A percentile compares a stretch with the other conserved stretches of the same genome.
Conservation (phyloP, 148 eudicot species). For the Pouteria glomerata region DNA sequence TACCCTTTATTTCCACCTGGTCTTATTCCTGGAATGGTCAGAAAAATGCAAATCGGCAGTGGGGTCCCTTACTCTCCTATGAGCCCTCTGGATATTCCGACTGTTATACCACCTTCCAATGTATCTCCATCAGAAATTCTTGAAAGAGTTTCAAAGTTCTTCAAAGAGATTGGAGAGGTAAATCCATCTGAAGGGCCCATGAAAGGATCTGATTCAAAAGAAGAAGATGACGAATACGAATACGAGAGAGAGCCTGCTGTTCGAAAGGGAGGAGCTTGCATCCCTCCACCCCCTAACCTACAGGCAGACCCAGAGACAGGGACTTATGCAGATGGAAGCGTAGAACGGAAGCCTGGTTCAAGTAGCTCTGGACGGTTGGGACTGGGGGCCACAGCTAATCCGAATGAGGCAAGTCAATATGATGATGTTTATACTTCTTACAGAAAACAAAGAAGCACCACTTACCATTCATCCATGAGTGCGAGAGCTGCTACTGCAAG, state of each 20-base stretch:
- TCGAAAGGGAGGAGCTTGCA: conserved; percentile 94
- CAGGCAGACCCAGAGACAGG: conserved; percentile 58
- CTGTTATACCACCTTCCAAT: conserved; percentile 73
- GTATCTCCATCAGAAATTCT: conserved; percentile 66
- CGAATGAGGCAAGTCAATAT: conserved; percentile 78
- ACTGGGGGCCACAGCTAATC: conserved; percentile 74
- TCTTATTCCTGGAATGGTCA: conserved; percentile 94
- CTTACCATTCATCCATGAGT: conserved; percentile 80
- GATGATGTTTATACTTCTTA: conserved; percentile 92
- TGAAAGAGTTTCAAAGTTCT: conserved; percentile 82
- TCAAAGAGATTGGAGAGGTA: conserved; percentile 88
- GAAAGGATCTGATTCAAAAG: conserved; percentile 49
- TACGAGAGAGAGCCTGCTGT: conserved; percentile 64
- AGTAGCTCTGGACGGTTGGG: conserved; percentile 72
- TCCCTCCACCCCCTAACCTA: conserved; percentile 84
- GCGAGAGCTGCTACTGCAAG: conserved; percentile 68
- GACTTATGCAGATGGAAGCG: conserved; percentile 49
- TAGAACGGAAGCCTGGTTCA: conserved; percentile 52
- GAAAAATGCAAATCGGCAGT: conserved; percentile 89
- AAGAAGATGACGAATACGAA: conserved; percentile 53
- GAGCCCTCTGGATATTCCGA: conserved; percentile 97
- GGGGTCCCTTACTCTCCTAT: conserved; percentile 97
- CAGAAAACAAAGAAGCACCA: conserved; percentile 80
- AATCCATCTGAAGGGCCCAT: conserved; percentile 92
- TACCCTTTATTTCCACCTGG: conserved; percentile 98